Conservation (phyloP, 2,329 filamentous ascomycete genomes). For the Claviceps pusilla region DNA sequence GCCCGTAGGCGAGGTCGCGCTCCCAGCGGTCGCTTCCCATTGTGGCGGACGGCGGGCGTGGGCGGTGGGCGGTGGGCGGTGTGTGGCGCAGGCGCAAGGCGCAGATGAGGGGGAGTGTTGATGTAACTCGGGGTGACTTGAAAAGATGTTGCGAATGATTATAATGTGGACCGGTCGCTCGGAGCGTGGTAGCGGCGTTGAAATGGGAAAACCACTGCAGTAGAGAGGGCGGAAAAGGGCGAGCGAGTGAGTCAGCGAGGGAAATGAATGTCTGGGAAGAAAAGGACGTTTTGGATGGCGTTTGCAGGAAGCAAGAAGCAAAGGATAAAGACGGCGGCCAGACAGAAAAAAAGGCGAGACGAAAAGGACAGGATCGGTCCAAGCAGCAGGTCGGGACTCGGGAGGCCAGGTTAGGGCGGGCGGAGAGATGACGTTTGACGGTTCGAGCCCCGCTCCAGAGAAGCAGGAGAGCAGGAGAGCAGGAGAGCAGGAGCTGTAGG, state of each 20-base stretch:
- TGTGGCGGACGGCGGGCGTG: not conserved
- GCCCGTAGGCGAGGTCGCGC: conserved; percentile 33
- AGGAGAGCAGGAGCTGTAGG: not conserved
- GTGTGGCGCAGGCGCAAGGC: not conserved
- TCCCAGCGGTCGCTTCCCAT: conserved; percentile 34
- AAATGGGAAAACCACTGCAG: too few relatives aligned
- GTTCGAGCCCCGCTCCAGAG: not conserved
- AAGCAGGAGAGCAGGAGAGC: not conserved
- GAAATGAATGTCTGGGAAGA: not conserved
- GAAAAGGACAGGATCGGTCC: too few relatives aligned
- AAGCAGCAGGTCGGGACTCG: not conserved
- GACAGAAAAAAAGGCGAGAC: too few relatives aligned
- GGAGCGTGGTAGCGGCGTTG: too few relatives aligned
- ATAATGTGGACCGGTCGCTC: not conserved
- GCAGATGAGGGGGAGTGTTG: not conserved
- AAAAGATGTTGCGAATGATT: not conserved
- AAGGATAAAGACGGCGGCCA: not conserved
- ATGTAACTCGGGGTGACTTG: not conserved
- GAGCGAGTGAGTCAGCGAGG: not conserved
- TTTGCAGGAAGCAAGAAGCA: not conserved
- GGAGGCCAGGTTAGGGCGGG: too few relatives aligned
- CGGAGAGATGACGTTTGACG: conserved; percentile 7
- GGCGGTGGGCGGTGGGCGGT: not conserved
- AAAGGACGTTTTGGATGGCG: not conserved
- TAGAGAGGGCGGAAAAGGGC: not conserved